Evolutionary conservation across 2,329 filamentous ascomycete species (phyloP).

Genomic region (Monilinia laxa): DNA sequence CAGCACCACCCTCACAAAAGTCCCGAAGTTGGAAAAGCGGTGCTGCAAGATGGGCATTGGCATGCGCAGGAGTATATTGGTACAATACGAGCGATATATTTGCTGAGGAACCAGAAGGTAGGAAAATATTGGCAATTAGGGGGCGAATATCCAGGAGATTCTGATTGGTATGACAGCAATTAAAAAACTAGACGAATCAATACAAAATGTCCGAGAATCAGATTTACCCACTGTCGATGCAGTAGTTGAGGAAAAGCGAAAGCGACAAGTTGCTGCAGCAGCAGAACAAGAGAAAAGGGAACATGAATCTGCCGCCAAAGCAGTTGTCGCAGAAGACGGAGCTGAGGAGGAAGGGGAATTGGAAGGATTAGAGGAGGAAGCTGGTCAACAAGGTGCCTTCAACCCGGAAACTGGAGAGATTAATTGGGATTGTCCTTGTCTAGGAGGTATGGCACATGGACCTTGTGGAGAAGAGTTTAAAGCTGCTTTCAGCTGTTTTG

Average conservation of each 20-base stretch:
- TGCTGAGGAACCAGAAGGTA: constrained; percentile 77
- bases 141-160: constrained; percentile 6
- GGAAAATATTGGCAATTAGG: constrained; percentile 40
- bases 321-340: constrained; percentile 30
- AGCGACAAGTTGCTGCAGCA: constrained; percentile 36
- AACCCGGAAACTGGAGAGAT: constrained; percentile 99
- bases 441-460: constrained; percentile 95
- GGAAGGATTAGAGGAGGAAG: constrained; percentile 73
- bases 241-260: constrained; percentile 62
- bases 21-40: constrained; percentile 80
- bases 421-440: constrained; percentile 98
- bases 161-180: constrained; percentile 37
- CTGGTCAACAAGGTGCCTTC: constrained; percentile 85
- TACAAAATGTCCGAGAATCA: constrained; percentile 45
- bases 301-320: constrained; percentile 28
- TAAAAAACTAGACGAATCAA: constrained; percentile 42
- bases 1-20: constrained; percentile 59
- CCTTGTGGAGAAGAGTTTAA: constrained; percentile 96
- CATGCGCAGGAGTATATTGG: constrained; percentile 78
- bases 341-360: constrained; percentile 40
- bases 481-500: constrained; percentile 95
- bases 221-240: constrained; percentile 65
- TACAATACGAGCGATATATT: constrained; percentile 91
- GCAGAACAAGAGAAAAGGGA: constrained; percentile 35
- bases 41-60: constrained; percentile 71